A percentile compares a stretch with the other conserved stretches of the same genome.
These are phyloP conservation scores for Nepenthes gracilis DNA, from an alignment of 148 eudicot genomes.

Conservation along the genomic window DNA sequence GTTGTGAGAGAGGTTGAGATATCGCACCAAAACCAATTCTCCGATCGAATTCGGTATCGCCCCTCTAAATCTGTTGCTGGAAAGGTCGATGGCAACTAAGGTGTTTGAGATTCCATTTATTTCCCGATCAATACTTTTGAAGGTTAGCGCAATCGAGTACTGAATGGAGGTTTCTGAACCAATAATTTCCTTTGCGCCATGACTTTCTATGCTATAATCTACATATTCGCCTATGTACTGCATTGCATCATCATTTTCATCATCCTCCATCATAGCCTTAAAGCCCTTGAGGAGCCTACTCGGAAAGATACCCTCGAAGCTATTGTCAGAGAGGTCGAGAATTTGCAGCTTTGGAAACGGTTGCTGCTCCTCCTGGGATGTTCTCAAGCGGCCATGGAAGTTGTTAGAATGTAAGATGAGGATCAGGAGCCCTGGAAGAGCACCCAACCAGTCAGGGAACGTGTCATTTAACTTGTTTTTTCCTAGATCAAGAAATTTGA, in stretches of 20 bases:
- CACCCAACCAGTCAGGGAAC: constrained; percentile 1
- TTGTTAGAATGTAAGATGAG: constrained; percentile 1
- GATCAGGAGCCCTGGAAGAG: constrained; percentile 1
- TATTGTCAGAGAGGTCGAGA: not conserved
- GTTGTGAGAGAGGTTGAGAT: constrained; percentile 33
- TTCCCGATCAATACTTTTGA: constrained; percentile 4
- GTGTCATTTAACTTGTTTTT: constrained; percentile 6
- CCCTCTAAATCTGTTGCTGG: constrained; percentile 17
- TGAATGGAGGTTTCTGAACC: not conserved
- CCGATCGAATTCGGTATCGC: constrained; percentile 18
- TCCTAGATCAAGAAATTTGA: constrained; percentile 2
- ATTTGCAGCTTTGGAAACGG: not conserved
- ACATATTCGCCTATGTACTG: not conserved
- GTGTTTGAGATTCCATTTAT: not conserved
- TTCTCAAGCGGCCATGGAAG: not conserved
- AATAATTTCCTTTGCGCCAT: not conserved
- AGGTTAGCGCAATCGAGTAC: not conserved
- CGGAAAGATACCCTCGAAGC: not conserved
- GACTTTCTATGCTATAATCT: not conserved
- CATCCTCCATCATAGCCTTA: constrained; percentile 3
- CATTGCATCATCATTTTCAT: not conserved
- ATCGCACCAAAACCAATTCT: constrained; percentile 5
- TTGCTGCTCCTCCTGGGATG: not conserved
- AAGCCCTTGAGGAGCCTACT: constrained; percentile 5
- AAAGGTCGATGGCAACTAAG: not conserved